Evolutionary conservation across 352 stramenopile species (phyloP).

Genomic region (Phytophthora podocarpi): DNA sequence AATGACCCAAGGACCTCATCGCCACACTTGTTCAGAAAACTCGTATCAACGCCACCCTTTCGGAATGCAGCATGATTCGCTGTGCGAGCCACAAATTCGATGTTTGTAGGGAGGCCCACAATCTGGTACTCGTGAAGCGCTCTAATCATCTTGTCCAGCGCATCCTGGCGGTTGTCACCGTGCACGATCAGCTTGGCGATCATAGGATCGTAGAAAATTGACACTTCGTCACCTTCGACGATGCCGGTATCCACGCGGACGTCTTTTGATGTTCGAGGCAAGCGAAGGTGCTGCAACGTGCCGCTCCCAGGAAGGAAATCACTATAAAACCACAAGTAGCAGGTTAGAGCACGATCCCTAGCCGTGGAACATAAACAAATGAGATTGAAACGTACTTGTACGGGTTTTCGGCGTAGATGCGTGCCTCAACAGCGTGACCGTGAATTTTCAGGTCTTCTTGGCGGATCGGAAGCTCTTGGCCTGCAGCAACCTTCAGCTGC

Average conservation of each 20-base stretch:
- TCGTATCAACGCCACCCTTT: constrained; percentile 91
- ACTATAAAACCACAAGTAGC: constrained; percentile 32
- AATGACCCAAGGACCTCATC: constrained; percentile 81
- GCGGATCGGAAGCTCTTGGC: constrained; percentile 88
- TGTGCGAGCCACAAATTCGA: constrained; percentile 93
- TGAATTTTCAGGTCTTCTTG: constrained; percentile 89
- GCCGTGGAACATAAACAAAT: constrained; percentile 4
- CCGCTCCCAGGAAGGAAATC: constrained; percentile 93
- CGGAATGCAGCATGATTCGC: constrained; percentile 89
- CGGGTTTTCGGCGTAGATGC: constrained; percentile 96
- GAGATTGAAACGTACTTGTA: constrained; percentile 62
- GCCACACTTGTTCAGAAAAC: constrained; percentile 93
- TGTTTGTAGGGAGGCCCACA: constrained; percentile 94
- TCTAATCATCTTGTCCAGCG: constrained; percentile 82
- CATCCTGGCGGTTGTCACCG: constrained; percentile 79
- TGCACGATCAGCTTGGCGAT: constrained; percentile 95
- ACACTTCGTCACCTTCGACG: constrained; percentile 88
- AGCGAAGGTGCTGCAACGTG: constrained; percentile 78
- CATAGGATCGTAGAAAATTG: constrained; percentile 95
- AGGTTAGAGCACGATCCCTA: constrained; percentile 6
- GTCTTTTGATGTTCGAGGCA: constrained; percentile 67
- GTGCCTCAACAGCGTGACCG: constrained; percentile 92
- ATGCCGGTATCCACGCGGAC: constrained; percentile 92
- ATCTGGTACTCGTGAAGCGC: constrained; percentile 93
- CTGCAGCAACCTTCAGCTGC: constrained; percentile 93